Percentiles rank a stretch among this genome's conserved stretches.
These are phyloP conservation scores for Quercus gilva DNA, from an alignment of 306 rosid species.

Conservation along the genomic window DNA sequence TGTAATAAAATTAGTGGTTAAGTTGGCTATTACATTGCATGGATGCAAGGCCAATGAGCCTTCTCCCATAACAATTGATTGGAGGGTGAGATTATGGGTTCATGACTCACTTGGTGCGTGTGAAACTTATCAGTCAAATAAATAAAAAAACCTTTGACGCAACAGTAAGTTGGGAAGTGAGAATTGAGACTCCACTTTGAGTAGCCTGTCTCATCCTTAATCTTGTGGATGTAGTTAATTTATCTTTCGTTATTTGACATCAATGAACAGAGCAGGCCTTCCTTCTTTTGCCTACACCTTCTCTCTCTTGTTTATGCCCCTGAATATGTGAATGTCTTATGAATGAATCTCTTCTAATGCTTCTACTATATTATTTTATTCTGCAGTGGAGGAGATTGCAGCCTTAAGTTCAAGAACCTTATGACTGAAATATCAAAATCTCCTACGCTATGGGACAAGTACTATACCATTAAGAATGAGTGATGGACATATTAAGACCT, in stretches of 20 bases:
- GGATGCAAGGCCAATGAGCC: no score
- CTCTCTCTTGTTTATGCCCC: neutral
- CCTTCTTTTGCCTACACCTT: neutral
- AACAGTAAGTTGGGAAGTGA: no score
- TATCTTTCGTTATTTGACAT: neutral
- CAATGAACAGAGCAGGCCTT: neutral
- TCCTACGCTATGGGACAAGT: slow-evolving; percentile 73
- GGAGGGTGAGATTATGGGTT: no score
- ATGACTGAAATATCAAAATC: slow-evolving; percentile 83
- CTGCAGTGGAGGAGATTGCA: slow-evolving; percentile 97
- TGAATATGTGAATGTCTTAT: neutral
- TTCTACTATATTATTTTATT: slow-evolving; percentile 14
- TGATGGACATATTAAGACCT: slow-evolving; percentile 29
- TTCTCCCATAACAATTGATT: no score
- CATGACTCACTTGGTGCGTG: no score
- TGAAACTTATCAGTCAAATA: no score
- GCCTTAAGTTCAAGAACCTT: slow-evolving; percentile 87
- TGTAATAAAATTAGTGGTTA: neutral
- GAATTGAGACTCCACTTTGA: no score
- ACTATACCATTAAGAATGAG: slow-evolving; percentile 85
- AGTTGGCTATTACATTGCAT: neutral
- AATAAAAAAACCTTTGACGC: no score
- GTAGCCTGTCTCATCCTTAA: no score
- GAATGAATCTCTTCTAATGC: slow-evolving; percentile 1
- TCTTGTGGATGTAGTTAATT: neutral